A percentile compares a stretch with the other conserved stretches of the same genome.
phyloP scores from a whole-genome alignment of 805 yeast genomes.

The Saccharomyces cerevisiae region DNA sequence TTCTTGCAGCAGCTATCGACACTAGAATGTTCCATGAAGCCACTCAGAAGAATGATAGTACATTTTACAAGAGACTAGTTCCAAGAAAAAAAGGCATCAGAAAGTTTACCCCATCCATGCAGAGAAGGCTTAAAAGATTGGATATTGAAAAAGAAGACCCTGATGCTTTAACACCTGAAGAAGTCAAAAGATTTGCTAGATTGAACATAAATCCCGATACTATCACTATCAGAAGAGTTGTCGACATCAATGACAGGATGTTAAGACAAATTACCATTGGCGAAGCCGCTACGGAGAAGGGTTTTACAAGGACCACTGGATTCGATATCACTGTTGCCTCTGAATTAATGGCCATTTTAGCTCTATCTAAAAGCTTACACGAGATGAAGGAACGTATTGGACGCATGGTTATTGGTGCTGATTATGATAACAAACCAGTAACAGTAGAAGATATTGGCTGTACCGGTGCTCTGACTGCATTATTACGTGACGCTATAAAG shows the following conservation, averaged over 20 bases:
- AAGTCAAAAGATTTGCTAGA: constrained; percentile 65
- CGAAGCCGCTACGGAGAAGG: constrained; percentile 88
- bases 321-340: constrained; percentile 95
- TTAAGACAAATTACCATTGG: constrained; percentile 85
- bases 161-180: constrained; percentile 69
- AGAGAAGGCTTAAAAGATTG: constrained; percentile 63
- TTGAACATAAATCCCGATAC: constrained; percentile 85
- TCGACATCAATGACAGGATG: constrained; percentile 89
- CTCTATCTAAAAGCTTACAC: constrained; percentile 64
- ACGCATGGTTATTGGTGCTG: constrained; percentile 79
- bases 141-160: constrained; percentile 81
- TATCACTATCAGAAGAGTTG: constrained; percentile 86
- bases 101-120: constrained; percentile 70
- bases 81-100: constrained; percentile 79
- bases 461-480: constrained; percentile 92
- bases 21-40: constrained; percentile 93
- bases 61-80: constrained; percentile 76
- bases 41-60: constrained; percentile 69
- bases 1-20: constrained; percentile 93
- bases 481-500: constrained; percentile 90
- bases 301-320: constrained; percentile 76
- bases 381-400: constrained; percentile 89
- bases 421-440: constrained; percentile 65
- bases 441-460: constrained; percentile 92
- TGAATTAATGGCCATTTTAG: constrained; percentile 92